Base-by-base conservation (phyloP, 805 yeast genomes). In the Candida endomychidarum region DNA sequence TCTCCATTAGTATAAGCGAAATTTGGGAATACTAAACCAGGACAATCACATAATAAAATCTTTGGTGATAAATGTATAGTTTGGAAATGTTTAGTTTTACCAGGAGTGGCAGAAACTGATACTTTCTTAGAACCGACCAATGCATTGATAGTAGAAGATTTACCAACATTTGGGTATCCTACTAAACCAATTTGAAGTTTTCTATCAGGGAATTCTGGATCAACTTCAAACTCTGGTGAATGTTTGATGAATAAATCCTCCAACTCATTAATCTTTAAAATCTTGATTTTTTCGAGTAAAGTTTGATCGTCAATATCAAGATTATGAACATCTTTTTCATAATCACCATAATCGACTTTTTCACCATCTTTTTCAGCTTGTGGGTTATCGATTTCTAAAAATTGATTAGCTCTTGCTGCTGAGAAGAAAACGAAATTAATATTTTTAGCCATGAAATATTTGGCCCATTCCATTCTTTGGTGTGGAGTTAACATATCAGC, bases 81-180 rank as follows among this genome's bases (percentile, higher is more conserved):
- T 70, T 93, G 99, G 75, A 93, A 93, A 73, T 93, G 99, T 61
- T 93, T 93, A 10, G 99, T 93, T 61, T 93, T 93, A 70, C 99
- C 99, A 10, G 99, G 99, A 1, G 99, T 93, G 1, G 98, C 75
- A 2, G 98, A 91, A 26, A 93, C 99, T 2, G 97, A 89, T n/a
- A 93, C 99, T 61, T 87, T 90, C 58, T 93, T 93, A 14, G 97
- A 81, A 10, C 99, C 99, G 33, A 91, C 93, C 29, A 93, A 72
- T 0, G 99, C 97, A 62, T 93, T 93, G 54, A 93, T 93, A 42
- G 93, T 84, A 14, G 96, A 87, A 2, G 96, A 89, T 61, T 90
- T 90, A 55, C 98, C 98, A 38, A 91, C 97, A 60, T 91, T 91
- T 27, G 99, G 99, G 61, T 93, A 93, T 23, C 99, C 99, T 15